Conservation (phyloP, 805 yeast genomes). For the Kodamaea neixiangensis region DNA sequence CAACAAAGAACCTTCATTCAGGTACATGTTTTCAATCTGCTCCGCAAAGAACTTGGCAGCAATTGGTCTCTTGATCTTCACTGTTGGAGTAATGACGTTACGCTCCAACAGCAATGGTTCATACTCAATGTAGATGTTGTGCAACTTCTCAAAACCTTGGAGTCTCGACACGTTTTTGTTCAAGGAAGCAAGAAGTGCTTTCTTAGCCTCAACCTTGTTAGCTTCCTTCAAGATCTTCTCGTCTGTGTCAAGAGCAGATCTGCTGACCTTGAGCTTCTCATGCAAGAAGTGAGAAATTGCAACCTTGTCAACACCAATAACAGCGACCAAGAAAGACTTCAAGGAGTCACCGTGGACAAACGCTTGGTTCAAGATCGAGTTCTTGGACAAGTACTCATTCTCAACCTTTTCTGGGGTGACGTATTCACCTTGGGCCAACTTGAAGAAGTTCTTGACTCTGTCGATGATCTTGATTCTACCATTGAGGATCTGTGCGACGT, state of each 20-base stretch:
- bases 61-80: slow-evolving; percentile 53
- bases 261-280: slow-evolving; percentile 14
- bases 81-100: slow-evolving; percentile 30
- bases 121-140: slow-evolving; percentile 26
- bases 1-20: slow-evolving; percentile 41
- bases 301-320: slow-evolving; percentile 26
- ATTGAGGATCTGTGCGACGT: slow-evolving; percentile 18
- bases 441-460: slow-evolving; percentile 36
- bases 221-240: slow-evolving; percentile 13
- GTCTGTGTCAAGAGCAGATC: slow-evolving; percentile 7
- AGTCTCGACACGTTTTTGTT: slow-evolving; percentile 19
- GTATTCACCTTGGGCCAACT: slow-evolving; percentile 34
- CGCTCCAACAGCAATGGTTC: slow-evolving; percentile 29
- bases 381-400: slow-evolving; percentile 23
- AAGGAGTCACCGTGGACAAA: slow-evolving; percentile 28
- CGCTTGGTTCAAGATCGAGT: slow-evolving; percentile 22
- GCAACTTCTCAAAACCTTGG: slow-evolving; percentile 26
- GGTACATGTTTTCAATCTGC: slow-evolving; percentile 45
- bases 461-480: slow-evolving; percentile 29
- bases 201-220: slow-evolving; percentile 21
- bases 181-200: slow-evolving; percentile 16
- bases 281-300: slow-evolving; percentile 18
- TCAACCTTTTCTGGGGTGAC: slow-evolving; percentile 34
- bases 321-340: slow-evolving; percentile 23
- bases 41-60: slow-evolving; percentile 47